Evolutionary conservation across 805 yeast genomes (phyloP).

Genomic region (Jamesozyma spencerorum): DNA sequence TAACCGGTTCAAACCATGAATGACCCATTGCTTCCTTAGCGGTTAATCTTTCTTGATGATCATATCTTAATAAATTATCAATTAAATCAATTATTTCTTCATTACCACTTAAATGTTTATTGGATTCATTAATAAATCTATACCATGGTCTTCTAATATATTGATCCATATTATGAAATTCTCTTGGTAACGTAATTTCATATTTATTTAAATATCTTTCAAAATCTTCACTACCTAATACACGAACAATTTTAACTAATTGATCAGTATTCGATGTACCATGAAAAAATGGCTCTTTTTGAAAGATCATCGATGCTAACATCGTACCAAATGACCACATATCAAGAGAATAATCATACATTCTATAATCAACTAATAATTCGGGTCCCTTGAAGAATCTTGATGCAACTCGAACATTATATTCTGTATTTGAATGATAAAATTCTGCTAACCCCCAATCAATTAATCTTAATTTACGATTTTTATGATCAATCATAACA

Average conservation of each 20-base stretch:
- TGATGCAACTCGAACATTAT: slow-evolving; percentile 89
- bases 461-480: slow-evolving; percentile 62
- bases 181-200: slow-evolving; percentile 58
- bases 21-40: slow-evolving; percentile 85
- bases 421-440: slow-evolving; percentile 81
- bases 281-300: slow-evolving; percentile 85
- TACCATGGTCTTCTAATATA: slow-evolving; percentile 84
- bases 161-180: slow-evolving; percentile 67
- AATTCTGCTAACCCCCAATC: slow-evolving; percentile 97
- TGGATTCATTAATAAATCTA: slow-evolving; percentile 60
- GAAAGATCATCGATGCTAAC: slow-evolving; percentile 82
- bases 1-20: slow-evolving; percentile 23
- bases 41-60: slow-evolving; percentile 80
- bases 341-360: slow-evolving; percentile 86
- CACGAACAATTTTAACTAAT: slow-evolving; percentile 78
- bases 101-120: slow-evolving; percentile 51
- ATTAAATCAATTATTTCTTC: slow-evolving; percentile 73
- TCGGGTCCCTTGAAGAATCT: slow-evolving; percentile 93
- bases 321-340: slow-evolving; percentile 93
- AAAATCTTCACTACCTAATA: slow-evolving; percentile 77
- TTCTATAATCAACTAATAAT: slow-evolving; percentile 71
- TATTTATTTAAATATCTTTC: slow-evolving; percentile 62
- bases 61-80: slow-evolving; percentile 71
- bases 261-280: slow-evolving; percentile 90
- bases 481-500: slow-evolving; percentile 83